A percentile compares a stretch with the other conserved stretches of the same genome.
Conservation (phyloP, 768 basidiomycete species). For the Tricholoma furcatifolium region DNA sequence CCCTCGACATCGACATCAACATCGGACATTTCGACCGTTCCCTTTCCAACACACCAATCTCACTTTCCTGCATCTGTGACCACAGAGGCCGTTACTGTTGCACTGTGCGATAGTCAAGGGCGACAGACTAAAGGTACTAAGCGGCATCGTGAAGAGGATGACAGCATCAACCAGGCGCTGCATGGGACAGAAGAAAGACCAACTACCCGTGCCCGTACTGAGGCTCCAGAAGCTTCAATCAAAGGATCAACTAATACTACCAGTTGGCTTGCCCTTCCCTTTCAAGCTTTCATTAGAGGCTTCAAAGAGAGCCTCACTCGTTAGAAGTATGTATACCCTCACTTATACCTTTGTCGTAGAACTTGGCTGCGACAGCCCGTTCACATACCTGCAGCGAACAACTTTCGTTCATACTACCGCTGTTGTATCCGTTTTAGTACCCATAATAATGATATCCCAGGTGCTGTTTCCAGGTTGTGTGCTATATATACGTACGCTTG, state of each 20-base stretch:
- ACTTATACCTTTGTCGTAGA: background rate
- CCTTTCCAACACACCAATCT: constrained; percentile 18
- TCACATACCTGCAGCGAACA: background rate
- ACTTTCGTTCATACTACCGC: background rate
- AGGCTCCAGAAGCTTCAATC: constrained; percentile 40
- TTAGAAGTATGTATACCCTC: constrained; percentile 13
- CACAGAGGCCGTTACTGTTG: constrained; percentile 34
- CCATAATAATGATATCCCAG: constrained; percentile 9
- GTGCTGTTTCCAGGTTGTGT: constrained; percentile 6
- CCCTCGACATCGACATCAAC: constrained; percentile 6
- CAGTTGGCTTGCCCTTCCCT: constrained; percentile 62
- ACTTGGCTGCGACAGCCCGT: background rate
- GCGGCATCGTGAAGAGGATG: constrained; percentile 46
- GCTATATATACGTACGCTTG: background rate
- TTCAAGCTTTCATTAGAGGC: constrained; percentile 64
- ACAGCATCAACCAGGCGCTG: constrained; percentile 18
- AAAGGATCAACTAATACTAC: constrained; percentile 46
- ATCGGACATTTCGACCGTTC: constrained; percentile 9
- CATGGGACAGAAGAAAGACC: constrained; percentile 40
- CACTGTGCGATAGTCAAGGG: constrained; percentile 20
- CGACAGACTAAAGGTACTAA: constrained; percentile 37
- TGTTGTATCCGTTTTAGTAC: constrained; percentile 7
- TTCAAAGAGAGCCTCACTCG: constrained; percentile 57
- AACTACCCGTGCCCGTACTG: constrained; percentile 51
- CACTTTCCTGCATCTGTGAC: constrained; percentile 30